phyloP scores from a whole-genome alignment of 208 protist species.

The Porcisia deanei region DNA sequence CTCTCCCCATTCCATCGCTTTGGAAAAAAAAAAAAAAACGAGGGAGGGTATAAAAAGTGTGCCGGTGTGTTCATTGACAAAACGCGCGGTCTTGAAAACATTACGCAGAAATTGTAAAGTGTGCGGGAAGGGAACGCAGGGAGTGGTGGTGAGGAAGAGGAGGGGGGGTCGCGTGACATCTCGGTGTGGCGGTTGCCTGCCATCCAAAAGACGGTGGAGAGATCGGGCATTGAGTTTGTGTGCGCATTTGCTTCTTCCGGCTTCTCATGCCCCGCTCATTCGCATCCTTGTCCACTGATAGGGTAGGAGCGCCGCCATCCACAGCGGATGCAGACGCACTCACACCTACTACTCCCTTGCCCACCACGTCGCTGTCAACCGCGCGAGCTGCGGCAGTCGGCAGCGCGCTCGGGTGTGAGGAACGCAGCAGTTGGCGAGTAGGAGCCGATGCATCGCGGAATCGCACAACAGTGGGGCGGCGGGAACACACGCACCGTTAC shows the following conservation, averaged over 20 bases:
- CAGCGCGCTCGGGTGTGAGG: background rate
- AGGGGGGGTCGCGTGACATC: background rate
- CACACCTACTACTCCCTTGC: background rate
- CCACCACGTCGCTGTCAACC: constrained; percentile 1
- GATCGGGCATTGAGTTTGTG: background rate
- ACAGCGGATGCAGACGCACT: constrained; percentile 3
- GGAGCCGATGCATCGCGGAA: background rate
- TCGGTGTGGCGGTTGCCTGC: background rate
- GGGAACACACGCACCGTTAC: background rate
- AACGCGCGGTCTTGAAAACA: background rate
- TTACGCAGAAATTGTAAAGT: background rate
- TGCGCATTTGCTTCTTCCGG: background rate
- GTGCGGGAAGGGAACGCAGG: background rate
- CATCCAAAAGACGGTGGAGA: background rate
- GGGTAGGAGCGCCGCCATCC: constrained; percentile 17
- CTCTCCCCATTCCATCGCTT: too few relatives aligned
- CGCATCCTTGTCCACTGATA: constrained; percentile 5
- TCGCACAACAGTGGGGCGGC: background rate
- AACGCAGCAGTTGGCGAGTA: background rate
- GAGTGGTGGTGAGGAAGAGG: background rate
- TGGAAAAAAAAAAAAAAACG: too few relatives aligned
- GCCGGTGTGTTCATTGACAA: background rate
- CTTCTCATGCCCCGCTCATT: background rate
- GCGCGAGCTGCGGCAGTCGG: background rate
- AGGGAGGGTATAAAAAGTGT: too few relatives aligned